Evolutionary conservation across 768 basidiomycete species (phyloP), one percentile per base, ranked within the genome.

Genomic region (Collybiopsis confluens): DNA sequence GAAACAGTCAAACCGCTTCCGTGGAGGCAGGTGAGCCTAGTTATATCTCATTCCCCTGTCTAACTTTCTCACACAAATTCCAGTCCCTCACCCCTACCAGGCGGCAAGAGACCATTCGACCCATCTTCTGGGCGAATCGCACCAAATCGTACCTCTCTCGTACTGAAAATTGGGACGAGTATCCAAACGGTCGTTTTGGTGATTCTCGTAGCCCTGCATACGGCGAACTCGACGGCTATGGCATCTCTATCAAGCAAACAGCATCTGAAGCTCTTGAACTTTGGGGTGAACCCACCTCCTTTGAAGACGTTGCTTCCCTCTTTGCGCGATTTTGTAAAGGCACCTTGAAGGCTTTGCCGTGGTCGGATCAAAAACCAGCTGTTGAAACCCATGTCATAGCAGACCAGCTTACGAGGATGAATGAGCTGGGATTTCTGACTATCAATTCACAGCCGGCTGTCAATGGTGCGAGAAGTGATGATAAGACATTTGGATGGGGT

Each of bases 161-260:
- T 51, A 98, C 97, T 13, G 94, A 97, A 66, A 92, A 97, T 65
- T 99, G 97, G 97, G 97, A 99, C 65, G 96, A 98, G 67, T 98
- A 97, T 69, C 97, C 97, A 46, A 99, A 99, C 68, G 97, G 97
- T 52, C 91, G 97, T 60, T 99, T 96, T 65, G 97, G 97, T 61
- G 97, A 98, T 72, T 88, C 95, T 6, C 83, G 97, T 54, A 92
- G 90, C 78, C 97, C 97, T 26, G 97, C 97, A 13, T 99, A 97
- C 60, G 97, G 97, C 63, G 97, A 99, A 70, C 73, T 99, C 52
- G 96, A 99, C 64, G 96, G 96, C 1, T 98, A 96, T 60, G 96
- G 96, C 50, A 84, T 97, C 38, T 91, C 81, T 68, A 82, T 98
- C 62, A 94, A 94, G 67, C 88, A 96, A 64, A 85, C 88, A 91